phyloP scores from a whole-genome alignment of 495 filamentous ascomycete species.

The Copromyces sp. region DNA sequence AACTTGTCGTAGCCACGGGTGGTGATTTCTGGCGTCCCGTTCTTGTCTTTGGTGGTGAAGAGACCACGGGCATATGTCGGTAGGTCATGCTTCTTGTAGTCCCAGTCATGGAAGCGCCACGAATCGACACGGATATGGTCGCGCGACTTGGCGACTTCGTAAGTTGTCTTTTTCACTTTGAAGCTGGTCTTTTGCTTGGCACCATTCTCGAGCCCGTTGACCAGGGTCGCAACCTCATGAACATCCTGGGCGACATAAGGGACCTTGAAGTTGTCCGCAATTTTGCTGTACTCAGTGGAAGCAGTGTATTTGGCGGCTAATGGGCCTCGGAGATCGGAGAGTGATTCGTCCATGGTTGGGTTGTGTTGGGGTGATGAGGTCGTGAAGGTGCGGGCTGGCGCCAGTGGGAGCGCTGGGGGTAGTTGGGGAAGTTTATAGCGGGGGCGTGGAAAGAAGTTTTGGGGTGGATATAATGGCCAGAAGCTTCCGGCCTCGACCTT shows the following conservation, averaged over 20 bases:
- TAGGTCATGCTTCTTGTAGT: constrained; percentile 76
- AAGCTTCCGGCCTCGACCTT: not conserved
- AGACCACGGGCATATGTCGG: constrained; percentile 88
- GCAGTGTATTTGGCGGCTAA: constrained; percentile 17
- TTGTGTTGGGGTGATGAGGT: constrained; percentile 5
- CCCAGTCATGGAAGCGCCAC: constrained; percentile 89
- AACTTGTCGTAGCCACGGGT: constrained; percentile 96
- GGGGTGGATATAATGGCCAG: constrained; percentile 3
- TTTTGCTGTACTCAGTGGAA: constrained; percentile 22
- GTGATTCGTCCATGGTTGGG: constrained; percentile 10
- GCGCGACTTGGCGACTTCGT: constrained; percentile 47
- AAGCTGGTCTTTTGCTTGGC: constrained; percentile 45
- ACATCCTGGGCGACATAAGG: constrained; percentile 57
- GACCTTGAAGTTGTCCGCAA: constrained; percentile 17
- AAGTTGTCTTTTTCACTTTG: constrained; percentile 64
- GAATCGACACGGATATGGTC: constrained; percentile 63
- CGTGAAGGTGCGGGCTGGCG: not conserved
- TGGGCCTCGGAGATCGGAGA: not conserved
- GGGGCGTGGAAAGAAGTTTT: constrained; percentile 4
- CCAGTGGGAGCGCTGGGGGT: not conserved
- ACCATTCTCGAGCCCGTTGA: constrained; percentile 46
- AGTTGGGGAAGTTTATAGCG: constrained; percentile 3
- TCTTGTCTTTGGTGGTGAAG: constrained; percentile 62
- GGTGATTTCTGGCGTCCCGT: constrained; percentile 63
- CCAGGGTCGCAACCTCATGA: constrained; percentile 48